Evolutionary conservation across 1,284 basidiomycete species (phyloP), one percentile per base, ranked within the genome.

Genomic region (Cryptococcus amylolentus): DNA sequence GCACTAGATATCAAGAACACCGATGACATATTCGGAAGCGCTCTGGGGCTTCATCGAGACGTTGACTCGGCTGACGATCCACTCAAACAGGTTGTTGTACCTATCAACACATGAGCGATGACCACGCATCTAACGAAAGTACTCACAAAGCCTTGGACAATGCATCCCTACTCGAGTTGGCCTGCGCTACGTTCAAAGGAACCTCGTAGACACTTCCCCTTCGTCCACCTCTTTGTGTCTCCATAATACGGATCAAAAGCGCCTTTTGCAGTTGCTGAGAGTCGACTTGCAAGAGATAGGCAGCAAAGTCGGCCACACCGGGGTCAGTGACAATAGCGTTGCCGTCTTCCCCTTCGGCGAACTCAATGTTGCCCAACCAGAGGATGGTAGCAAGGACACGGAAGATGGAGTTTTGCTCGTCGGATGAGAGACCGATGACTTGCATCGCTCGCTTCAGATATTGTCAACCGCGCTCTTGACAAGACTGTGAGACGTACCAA

Each of bases 61-160:
- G 73, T 99, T 99, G 73, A 99, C 85, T 57, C 93, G 86, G 23
- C 90, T 89, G 38, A 99, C 96, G 67, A 99, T 98, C 96, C 96
- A 99, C 72, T 99, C 95, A 75, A 99, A 99, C 20, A 98, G 80
- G 77, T 98, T 98, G 80, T 96, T 98, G 79, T 98, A 98, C 31
- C 71, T 72, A 14, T 16, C 31, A 35, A 8, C 31, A 35, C 6
- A 35, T 35, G 31, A 35, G 31, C 31, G 14, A 39, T 38, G 35
- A 38, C 18, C 53, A 26, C 20, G 8, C n/a, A 26, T 9, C 12
- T n/a, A 27, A 35, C 10, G 31, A 35, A 43, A 14, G 14, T 10
- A 61, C 70, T 64, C 31, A 71, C 58, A 99, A 87, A 10, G 94
- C 96, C 76, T 99, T 97, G 6, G 94, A 82, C 37, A 99, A 81